Evolutionary conservation across 805 yeast species (phyloP).

Genomic region (Candida piceae): DNA sequence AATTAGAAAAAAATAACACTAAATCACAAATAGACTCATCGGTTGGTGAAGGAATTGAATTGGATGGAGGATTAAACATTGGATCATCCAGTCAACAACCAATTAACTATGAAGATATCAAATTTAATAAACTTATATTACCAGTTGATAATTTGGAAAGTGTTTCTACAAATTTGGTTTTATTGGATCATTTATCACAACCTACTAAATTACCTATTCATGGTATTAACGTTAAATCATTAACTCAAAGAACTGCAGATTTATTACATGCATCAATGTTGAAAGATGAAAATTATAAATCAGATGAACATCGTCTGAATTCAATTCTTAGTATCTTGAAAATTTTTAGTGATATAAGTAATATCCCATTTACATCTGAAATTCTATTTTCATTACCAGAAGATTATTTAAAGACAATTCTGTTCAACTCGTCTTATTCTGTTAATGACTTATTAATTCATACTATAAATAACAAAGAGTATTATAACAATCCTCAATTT

Average conservation of each 20-base stretch:
- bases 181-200: constrained; percentile 25
- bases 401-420: constrained; percentile 18
- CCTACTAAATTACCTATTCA: constrained; percentile 31
- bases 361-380: constrained; percentile 28
- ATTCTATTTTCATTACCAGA: constrained; percentile 27
- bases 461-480: constrained; percentile 21
- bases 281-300: constrained; percentile 14
- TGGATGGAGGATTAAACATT: too few species aligned
- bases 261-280: constrained; percentile 56
- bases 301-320: constrained; percentile 32
- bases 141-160: constrained; percentile 25
- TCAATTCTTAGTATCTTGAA: constrained; percentile 30
- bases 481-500: constrained; percentile 8
- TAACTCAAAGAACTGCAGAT: constrained; percentile 67
- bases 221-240: constrained; percentile 52
- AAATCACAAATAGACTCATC: too few species aligned
- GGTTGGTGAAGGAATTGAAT: too few species aligned
- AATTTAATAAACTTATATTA: constrained; percentile 20
- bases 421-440: constrained; percentile 16
- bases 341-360: constrained; percentile 27
- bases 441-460: constrained; percentile 20
- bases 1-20: constrained; percentile 17
- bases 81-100: constrained; percentile 2
- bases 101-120: constrained; percentile 11
- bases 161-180: constrained; percentile 26